phyloP scores from a whole-genome alignment of 192 early-diverging fungal species.

The Umbelopsis ramanniana region DNA sequence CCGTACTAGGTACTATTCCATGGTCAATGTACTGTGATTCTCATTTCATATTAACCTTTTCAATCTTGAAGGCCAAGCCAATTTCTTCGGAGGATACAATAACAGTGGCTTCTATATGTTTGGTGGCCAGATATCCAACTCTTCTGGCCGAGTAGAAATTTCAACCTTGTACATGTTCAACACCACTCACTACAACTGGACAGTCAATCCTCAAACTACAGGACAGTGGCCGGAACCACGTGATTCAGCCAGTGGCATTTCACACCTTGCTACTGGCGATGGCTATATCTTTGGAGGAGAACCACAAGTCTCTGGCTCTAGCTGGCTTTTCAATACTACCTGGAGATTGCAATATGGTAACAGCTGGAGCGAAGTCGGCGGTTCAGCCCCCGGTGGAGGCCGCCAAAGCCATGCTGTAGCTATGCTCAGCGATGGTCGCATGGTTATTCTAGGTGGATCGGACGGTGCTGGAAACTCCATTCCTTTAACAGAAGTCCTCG shows the following conservation, averaged over 20 bases:
- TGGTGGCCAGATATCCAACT: slow-evolving; percentile 21
- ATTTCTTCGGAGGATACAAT: slow-evolving; percentile 19
- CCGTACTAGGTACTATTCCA: slow-evolving; percentile 1
- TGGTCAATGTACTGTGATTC: too few relatives aligned
- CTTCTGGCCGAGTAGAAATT: not conserved
- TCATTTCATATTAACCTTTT: not conserved
- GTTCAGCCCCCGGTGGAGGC: slow-evolving; percentile 1
- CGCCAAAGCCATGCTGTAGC: slow-evolving; percentile 22
- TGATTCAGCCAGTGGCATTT: slow-evolving; percentile 15
- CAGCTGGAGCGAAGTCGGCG: slow-evolving; percentile 15
- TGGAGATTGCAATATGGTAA: not conserved
- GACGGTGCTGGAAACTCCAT: not conserved
- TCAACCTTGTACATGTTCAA: slow-evolving; percentile 9
- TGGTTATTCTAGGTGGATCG: slow-evolving; percentile 30
- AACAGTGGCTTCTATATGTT: slow-evolving; percentile 22
- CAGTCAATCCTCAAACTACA: not conserved
- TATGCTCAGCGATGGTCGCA: slow-evolving; percentile 7
- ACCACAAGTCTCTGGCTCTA: not conserved
- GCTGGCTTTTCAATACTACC: slow-evolving; percentile 10
- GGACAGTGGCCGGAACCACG: slow-evolving; percentile 10
- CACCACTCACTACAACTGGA: slow-evolving; percentile 22
- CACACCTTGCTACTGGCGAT: not conserved
- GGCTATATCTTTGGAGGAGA: slow-evolving; percentile 29
- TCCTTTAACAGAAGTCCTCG: not conserved
- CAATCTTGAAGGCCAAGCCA: slow-evolving; percentile 13